Evolutionary conservation across 768 basidiomycete genomes (phyloP).

Genomic region (Tephrocybe sp.): DNA sequence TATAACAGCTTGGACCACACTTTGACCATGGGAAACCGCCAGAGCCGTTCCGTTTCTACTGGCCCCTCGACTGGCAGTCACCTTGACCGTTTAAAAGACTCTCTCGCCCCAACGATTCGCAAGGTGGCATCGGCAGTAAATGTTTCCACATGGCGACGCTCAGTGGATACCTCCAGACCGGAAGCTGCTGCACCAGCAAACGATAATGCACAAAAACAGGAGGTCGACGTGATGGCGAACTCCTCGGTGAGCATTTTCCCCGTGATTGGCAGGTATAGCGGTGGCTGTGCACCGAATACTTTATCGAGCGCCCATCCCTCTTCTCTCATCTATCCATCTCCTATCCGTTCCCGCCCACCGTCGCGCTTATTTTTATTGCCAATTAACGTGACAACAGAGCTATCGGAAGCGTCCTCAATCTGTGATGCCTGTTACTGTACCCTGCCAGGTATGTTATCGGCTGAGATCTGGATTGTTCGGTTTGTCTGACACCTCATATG

Average conservation of each 20-base stretch:
- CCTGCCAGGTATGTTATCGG: conserved; percentile 40
- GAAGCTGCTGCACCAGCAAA: too few relatives aligned
- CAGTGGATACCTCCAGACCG: not conserved
- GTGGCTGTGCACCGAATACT: conserved; percentile 19
- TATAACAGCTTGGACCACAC: not conserved
- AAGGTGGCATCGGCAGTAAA: conserved; percentile 6
- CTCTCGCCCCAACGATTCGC: conserved; percentile 15
- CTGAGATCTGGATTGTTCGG: conserved; percentile 8
- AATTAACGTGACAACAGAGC: conserved; percentile 7
- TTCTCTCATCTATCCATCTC: not conserved
- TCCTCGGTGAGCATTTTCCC: conserved; percentile 7
- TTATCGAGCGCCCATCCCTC: conserved; percentile 14
- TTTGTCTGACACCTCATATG: conserved; percentile 8
- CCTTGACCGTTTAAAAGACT: conserved; percentile 20
- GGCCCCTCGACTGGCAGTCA: conserved; percentile 13
- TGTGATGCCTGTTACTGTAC: conserved; percentile 40
- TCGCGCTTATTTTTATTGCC: not conserved
- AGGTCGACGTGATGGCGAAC: not conserved
- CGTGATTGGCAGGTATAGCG: conserved; percentile 5
- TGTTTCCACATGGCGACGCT: not conserved
- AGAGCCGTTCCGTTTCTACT: conserved; percentile 22
- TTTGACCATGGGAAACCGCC: conserved; percentile 30
- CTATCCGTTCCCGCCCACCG: not conserved
- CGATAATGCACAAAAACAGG: too few relatives aligned
- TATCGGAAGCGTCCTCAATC: conserved; percentile 8